A percentile compares a stretch with the other conserved stretches of the same genome.
These are phyloP conservation scores for Heritiera fomes DNA, from an alignment of 345 rosid species.

Conservation along the genomic window DNA sequence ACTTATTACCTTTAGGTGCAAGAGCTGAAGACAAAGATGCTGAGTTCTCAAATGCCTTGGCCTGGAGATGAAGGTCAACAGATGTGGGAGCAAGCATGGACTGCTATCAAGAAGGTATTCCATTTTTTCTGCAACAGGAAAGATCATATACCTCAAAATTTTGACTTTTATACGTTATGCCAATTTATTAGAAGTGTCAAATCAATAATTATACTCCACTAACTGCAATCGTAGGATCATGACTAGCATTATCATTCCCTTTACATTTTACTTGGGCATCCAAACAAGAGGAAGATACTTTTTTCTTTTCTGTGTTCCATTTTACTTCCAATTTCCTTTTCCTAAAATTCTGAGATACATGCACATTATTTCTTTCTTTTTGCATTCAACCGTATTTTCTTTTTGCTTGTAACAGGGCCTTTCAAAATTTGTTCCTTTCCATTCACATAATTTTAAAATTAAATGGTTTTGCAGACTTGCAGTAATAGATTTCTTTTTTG, in stretches of 20 bases:
- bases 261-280: not conserved
- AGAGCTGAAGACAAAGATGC: slow-evolving; percentile 83
- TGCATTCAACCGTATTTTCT: not conserved
- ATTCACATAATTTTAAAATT: no score
- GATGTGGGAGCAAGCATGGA: slow-evolving; percentile 98
- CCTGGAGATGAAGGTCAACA: slow-evolving; percentile 94
- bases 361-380: not conserved
- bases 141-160: not conserved
- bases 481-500: not conserved
- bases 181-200: not conserved
- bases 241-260: not conserved
- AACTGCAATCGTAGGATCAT: not conserved
- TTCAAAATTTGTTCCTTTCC: not conserved
- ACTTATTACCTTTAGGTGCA: slow-evolving; percentile 59
- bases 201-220: not conserved
- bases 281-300: not conserved
- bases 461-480: not conserved
- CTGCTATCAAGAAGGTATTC: slow-evolving; percentile 86
- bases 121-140: not conserved
- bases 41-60: slow-evolving; percentile 93
- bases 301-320: not conserved
- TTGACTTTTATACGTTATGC: not conserved
- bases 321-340: not conserved
- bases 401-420: not conserved
- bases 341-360: not conserved